These are phyloP conservation scores for Pythium diclinum DNA, from an alignment of 352 stramenopile genomes.

Conservation along the genomic window DNA sequence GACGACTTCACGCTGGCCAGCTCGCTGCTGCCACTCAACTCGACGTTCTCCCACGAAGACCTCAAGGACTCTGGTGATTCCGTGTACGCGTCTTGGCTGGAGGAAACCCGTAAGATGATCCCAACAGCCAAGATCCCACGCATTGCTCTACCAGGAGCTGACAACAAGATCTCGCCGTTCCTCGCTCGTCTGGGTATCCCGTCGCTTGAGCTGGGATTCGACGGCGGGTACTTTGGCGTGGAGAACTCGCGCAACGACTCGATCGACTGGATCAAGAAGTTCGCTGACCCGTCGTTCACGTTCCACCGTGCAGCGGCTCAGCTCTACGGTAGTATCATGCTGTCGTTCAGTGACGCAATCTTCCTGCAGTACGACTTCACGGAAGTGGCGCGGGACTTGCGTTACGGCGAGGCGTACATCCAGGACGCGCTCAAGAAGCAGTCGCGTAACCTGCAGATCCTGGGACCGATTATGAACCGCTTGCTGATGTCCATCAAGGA, in stretches of 20 bases:
- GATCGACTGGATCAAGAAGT: conserved; percentile 76
- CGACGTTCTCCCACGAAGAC: conserved; percentile 61
- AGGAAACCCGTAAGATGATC: conserved; percentile 37
- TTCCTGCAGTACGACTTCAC: conserved; percentile 87
- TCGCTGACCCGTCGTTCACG: conserved; percentile 63
- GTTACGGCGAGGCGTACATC: conserved; percentile 57
- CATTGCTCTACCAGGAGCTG: conserved; percentile 45
- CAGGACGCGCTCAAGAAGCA: conserved; percentile 38
- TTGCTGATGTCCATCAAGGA: conserved; percentile 52
- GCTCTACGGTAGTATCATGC: conserved; percentile 74
- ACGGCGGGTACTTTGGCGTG: conserved; percentile 63
- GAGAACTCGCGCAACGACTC: conserved; percentile 56
- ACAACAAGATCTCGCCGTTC: conserved; percentile 70
- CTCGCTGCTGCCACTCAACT: conserved; percentile 56
- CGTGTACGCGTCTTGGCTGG: conserved; percentile 72
- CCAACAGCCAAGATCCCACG: conserved; percentile 45
- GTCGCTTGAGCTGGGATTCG: conserved; percentile 70
- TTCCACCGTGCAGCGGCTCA: conserved; percentile 75
- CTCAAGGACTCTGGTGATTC: conserved; percentile 57
- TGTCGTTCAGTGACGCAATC: conserved; percentile 76
- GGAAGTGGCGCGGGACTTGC: conserved; percentile 68
- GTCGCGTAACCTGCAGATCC: conserved; percentile 13
- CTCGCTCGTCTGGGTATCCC: conserved; percentile 66
- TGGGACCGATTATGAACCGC: conserved; percentile 33
- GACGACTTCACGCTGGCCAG: conserved; percentile 34